Evolutionary conservation across 768 basidiomycete genomes (phyloP), one percentile per base, ranked within the genome.

Genomic region (Tylopilus intermedius): DNA sequence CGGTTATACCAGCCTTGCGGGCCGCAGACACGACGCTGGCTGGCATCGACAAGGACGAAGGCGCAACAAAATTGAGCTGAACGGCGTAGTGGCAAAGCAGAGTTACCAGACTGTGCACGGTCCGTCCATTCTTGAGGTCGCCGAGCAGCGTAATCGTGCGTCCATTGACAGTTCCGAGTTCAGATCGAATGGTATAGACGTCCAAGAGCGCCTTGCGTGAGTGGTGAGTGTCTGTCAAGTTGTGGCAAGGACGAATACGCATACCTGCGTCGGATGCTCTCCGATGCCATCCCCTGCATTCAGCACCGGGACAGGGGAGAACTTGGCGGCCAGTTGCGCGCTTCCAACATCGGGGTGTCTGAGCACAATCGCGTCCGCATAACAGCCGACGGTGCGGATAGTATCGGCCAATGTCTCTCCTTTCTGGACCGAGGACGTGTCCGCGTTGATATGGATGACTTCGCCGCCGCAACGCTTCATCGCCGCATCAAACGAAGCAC

Each of bases 401-500:
- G 95, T 98, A 67, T 98, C 96, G 18, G 90, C 82, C 39, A 99
- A 73, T 0, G 83, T 86, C 74, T 99, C 96, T 35, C 96, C 96
- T 73, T 98, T 99, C 59, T 79, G 76, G 41, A 96, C 91, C 0
- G 93, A 96, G 4, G 94, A 94, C 2, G 79, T 77, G 49, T 92
- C 90, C 2, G 81, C 81, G 39, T 79, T 80, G 51, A 97, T 80
- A 51, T 87, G 79, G n/a, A 96, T 85, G 37, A 97, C 95, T 62
- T 94, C 84, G 18, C 96, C 96, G 26, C 96, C 96, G 62, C 93
- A 93, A 46, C 96, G 83, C 70, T 96, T 95, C 96, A 98, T 99
- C 10, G 96, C 96, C 2, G 95, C 88, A 66, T 99, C 95, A 63
- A 99, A 99, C 8, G 95, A 97, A 4, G 88, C 80, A 56, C 90